A percentile compares a stretch with the other conserved stretches of the same genome.
Evolutionary conservation across 2,329 filamentous ascomycete genomes (phyloP).

Genomic region (Pyrenochaeta sp.): DNA sequence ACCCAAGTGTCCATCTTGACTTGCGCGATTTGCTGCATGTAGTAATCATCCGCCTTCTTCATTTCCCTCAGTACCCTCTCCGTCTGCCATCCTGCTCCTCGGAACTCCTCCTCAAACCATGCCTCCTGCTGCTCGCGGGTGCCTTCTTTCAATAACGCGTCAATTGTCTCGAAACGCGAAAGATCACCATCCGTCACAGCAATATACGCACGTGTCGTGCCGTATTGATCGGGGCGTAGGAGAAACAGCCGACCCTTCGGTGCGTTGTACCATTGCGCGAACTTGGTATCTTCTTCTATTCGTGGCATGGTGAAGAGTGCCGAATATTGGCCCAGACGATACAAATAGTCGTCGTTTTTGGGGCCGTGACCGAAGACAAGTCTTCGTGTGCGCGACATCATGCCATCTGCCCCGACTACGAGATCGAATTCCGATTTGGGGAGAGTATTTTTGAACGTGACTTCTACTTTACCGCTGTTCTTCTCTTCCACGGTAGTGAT

Average conservation of each 20-base stretch:
- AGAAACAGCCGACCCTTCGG: conserved; percentile 31
- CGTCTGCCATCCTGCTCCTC: conserved; percentile 50
- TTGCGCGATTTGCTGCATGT: conserved; percentile 54
- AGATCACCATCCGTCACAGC: conserved; percentile 26
- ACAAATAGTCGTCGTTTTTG: conserved; percentile 27
- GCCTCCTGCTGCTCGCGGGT: conserved; percentile 31
- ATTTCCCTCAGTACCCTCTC: conserved; percentile 51
- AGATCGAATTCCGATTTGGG: conserved; percentile 30
- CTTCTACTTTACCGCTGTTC: conserved; percentile 42
- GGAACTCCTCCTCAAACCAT: conserved; percentile 39
- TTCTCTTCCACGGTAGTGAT: conserved; percentile 39
- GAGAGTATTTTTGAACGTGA: conserved; percentile 49
- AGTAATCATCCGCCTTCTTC: conserved; percentile 54
- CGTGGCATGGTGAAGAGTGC: conserved; percentile 43
- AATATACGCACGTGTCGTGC: conserved; percentile 28
- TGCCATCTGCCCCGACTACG: conserved; percentile 44
- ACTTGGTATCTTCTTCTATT: conserved; percentile 26
- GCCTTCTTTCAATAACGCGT: conserved; percentile 17
- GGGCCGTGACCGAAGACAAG: conserved; percentile 35
- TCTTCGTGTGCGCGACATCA: conserved; percentile 38
- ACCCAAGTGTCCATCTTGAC: conserved; percentile 49
- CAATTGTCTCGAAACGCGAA: conserved; percentile 29
- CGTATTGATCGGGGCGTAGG: conserved; percentile 33
- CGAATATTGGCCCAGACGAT: conserved; percentile 38
- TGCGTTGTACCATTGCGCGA: conserved; percentile 39